Percentiles rank a stretch among this genome's conserved stretches.
phyloP scores from a whole-genome alignment of 805 yeast genomes.

The Naumovozyma castellii region DNA sequence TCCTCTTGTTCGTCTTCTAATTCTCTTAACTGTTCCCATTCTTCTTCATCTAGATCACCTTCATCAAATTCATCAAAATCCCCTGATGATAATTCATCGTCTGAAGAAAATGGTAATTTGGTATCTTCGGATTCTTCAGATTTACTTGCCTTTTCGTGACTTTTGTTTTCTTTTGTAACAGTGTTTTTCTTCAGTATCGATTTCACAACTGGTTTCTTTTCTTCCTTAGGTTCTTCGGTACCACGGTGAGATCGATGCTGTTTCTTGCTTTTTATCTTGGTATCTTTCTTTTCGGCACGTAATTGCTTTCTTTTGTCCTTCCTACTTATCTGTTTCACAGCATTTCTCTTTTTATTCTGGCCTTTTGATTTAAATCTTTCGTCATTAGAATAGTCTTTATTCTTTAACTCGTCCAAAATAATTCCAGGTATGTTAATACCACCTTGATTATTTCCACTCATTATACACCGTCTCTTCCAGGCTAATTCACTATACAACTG shows the following conservation, averaged over 20 bases:
- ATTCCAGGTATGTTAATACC: conserved; percentile 49
- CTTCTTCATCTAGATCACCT: conserved; percentile 31
- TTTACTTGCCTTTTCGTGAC: conserved; percentile 18
- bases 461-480: too few species aligned
- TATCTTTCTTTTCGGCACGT: conserved; percentile 29
- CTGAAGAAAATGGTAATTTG: conserved; percentile 32
- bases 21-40: conserved; percentile 24
- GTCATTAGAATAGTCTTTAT: conserved; percentile 36
- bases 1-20: conserved; percentile 16
- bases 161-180: conserved; percentile 5
- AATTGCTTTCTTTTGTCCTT: conserved; percentile 37
- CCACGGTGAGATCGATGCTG: too few species aligned
- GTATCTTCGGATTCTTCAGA: conserved; percentile 23
- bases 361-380: conserved; percentile 25
- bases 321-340: conserved; percentile 27
- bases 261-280: conserved; percentile 2
- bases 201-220: background rate
- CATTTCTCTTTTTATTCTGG: conserved; percentile 27
- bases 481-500: too few species aligned
- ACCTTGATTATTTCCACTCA: conserved; percentile 20
- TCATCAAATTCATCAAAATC: conserved; percentile 38
- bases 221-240: background rate
- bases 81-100: conserved; percentile 35
- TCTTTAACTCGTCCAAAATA: conserved; percentile 44
- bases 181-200: background rate